Evolutionary conservation across 2,329 filamentous ascomycete species (phyloP).

Genomic region (Penicillium aurantiogriseum): DNA sequence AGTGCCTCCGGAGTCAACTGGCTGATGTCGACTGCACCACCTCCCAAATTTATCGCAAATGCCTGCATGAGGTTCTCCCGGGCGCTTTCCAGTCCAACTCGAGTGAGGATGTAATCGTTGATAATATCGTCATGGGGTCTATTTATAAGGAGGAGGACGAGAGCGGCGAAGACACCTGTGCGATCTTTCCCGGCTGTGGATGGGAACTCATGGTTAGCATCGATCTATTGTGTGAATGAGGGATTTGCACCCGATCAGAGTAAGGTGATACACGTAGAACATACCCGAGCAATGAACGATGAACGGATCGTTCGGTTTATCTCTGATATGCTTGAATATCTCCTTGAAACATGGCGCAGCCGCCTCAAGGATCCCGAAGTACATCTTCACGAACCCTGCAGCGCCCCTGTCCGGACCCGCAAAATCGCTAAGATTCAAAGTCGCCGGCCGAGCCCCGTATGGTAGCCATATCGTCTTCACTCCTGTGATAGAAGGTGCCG

Average conservation of each 20-base stretch:
- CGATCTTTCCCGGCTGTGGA: conserved; percentile 72
- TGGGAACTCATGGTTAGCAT: not conserved
- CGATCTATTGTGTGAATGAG: not conserved
- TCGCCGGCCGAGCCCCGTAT: conserved; percentile 51
- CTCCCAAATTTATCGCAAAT: conserved; percentile 18
- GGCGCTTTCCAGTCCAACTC: conserved; percentile 26
- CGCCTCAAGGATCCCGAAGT: conserved; percentile 65
- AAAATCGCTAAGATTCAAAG: conserved; percentile 24
- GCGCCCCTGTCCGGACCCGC: conserved; percentile 57
- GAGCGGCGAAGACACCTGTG: conserved; percentile 68
- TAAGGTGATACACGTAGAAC: not conserved
- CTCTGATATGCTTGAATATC: conserved; percentile 61
- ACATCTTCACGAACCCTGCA: conserved; percentile 64
- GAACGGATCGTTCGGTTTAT: conserved; percentile 49
- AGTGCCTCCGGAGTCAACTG: conserved; percentile 22
- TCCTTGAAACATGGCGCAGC: conserved; percentile 57
- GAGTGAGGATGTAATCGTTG: conserved; percentile 58
- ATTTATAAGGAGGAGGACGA: conserved; percentile 64
- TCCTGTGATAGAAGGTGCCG: conserved; percentile 54
- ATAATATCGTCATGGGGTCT: conserved; percentile 59
- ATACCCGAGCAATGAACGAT: conserved; percentile 62
- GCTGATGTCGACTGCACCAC: conserved; percentile 1
- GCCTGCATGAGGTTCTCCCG: conserved; percentile 21
- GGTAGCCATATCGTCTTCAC: conserved; percentile 52
- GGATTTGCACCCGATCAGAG: not conserved